Percentiles rank a stretch among this genome's conserved stretches.
Conservation (phyloP, 192 early-diverging fungal species). For the Mortierella hygrophila region DNA sequence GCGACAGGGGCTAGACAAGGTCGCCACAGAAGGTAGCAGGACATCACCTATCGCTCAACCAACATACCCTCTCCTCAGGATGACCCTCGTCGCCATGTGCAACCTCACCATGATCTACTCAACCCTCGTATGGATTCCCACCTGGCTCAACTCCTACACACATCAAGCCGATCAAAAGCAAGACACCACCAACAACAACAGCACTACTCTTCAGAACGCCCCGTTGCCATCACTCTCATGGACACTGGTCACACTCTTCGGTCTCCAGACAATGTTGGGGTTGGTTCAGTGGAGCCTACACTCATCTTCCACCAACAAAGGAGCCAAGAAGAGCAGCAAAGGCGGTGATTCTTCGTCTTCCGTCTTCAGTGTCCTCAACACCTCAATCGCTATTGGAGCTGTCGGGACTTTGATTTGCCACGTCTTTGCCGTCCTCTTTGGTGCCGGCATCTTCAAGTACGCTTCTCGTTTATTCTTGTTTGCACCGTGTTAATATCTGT, state of each 20-base stretch:
- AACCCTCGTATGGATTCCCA: constrained; percentile 34
- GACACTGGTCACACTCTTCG: constrained; percentile 36
- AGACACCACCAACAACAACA: not conserved
- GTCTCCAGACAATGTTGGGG: constrained; percentile 26
- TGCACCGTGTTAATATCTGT: not conserved
- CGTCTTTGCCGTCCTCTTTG: constrained; percentile 47
- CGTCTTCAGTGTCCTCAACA: constrained; percentile 20
- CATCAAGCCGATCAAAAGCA: not conserved
- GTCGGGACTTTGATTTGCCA: constrained; percentile 40
- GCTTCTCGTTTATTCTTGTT: not conserved
- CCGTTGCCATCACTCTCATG: constrained; percentile 41
- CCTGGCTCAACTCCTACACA: not conserved
- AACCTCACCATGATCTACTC: constrained; percentile 31
- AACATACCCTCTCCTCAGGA: constrained; percentile 43
- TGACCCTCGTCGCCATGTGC: constrained; percentile 34
- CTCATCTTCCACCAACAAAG: not conserved
- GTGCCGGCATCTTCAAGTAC: constrained; percentile 38
- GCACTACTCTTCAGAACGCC: not conserved
- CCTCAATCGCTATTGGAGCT: constrained; percentile 35
- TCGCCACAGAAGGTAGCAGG: not conserved
- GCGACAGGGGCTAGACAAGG: constrained; percentile 12
- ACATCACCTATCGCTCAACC: not conserved
- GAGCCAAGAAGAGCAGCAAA: not conserved
- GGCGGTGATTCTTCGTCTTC: constrained; percentile 7
- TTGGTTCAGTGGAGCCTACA: constrained; percentile 20